Conservation (phyloP, 2,329 filamentous ascomycete genomes). For the Botryotinia narcissicola region DNA sequence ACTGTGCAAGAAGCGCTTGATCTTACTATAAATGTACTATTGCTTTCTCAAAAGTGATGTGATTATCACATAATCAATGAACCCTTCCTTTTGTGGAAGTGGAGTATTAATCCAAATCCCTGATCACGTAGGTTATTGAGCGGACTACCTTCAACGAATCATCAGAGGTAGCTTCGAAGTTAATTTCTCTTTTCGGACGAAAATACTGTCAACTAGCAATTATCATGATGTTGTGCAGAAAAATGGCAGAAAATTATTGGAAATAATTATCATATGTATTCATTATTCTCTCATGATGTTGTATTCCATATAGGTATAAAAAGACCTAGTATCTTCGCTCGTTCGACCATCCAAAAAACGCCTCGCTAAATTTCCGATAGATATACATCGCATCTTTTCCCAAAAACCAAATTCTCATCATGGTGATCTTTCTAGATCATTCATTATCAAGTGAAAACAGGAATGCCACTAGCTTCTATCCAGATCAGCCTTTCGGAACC, state of each 20-base stretch:
- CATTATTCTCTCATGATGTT: not conserved
- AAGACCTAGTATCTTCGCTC: not conserved
- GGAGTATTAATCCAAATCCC: not conserved
- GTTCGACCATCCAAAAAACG: not conserved
- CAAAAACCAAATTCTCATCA: no score
- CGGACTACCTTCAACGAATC: not conserved
- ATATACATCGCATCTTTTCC: not conserved
- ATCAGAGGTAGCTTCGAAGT: not conserved
- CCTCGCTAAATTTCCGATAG: not conserved
- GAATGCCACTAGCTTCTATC: slow-evolving; percentile 27
- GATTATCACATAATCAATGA: not conserved
- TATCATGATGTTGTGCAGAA: not conserved
- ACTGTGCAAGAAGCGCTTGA: not conserved
- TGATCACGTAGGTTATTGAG: not conserved
- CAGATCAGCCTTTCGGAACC: slow-evolving; percentile 34
- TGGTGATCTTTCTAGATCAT: not conserved
- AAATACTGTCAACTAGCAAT: not conserved
- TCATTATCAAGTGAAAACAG: no score
- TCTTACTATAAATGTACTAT: not conserved
- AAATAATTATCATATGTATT: not conserved
- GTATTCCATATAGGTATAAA: not conserved
- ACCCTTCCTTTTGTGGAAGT: not conserved
- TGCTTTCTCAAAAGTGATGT: not conserved
- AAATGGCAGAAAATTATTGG: not conserved
- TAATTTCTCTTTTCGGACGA: rapidly evolving